Percentiles rank a stretch among this genome's conserved stretches.
Conservation (phyloP, 495 filamentous ascomycete species). For the Aspergillus biplanus region DNA sequence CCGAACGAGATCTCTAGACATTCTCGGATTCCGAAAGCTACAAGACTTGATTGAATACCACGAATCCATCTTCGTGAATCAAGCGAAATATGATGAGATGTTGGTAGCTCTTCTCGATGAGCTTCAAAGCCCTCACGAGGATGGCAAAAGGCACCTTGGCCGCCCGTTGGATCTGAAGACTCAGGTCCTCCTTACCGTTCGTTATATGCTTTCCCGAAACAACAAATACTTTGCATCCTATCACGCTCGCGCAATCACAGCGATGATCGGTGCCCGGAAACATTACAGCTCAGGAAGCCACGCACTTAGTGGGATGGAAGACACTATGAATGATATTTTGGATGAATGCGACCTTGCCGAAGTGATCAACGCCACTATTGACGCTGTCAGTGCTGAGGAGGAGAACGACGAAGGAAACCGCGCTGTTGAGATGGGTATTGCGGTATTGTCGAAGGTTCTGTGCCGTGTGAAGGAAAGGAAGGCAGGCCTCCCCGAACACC, state of each 20-base stretch:
- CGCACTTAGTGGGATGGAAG: constrained; percentile 60
- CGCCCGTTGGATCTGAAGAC: constrained; percentile 76
- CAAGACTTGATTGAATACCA: constrained; percentile 78
- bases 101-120: constrained; percentile 74
- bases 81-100: constrained; percentile 70
- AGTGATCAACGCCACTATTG: constrained; percentile 56
- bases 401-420: constrained; percentile 35
- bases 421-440: constrained; percentile 60
- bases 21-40: constrained; percentile 85
- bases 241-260: constrained; percentile 65
- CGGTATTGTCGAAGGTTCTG: constrained; percentile 55
- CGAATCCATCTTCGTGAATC: constrained; percentile 56
- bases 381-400: constrained; percentile 39
- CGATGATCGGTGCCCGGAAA: constrained; percentile 67
- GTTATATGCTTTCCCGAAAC: constrained; percentile 72
- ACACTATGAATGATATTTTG: constrained; percentile 59
- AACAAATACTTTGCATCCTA: constrained; percentile 65
- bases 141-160: constrained; percentile 40
- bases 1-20: constrained; percentile 71
- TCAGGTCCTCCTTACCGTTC: constrained; percentile 80
- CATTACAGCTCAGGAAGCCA: constrained; percentile 57
- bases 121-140: constrained; percentile 59
- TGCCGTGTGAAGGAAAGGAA: constrained; percentile 26
- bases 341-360: constrained; percentile 46
- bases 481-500: constrained; percentile 23